Evolutionary conservation across 345 rosid species (phyloP).

Genomic region (Dimocarpus longan): DNA sequence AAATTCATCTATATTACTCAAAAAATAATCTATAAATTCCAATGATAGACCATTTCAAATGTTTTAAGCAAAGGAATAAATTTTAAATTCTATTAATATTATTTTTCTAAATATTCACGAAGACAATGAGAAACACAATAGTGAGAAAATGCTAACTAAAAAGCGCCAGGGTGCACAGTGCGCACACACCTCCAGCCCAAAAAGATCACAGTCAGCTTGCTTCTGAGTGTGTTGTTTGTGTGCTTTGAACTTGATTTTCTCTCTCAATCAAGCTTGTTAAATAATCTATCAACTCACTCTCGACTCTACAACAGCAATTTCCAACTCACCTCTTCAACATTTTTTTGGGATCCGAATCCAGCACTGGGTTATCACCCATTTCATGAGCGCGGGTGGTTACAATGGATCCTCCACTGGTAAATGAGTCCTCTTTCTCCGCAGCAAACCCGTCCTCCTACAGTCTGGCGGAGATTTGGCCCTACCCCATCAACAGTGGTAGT

Average conservation of each 20-base stretch:
- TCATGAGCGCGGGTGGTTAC: slow-evolving; percentile 17
- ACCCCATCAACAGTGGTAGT: slow-evolving; percentile 46
- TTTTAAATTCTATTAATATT: slow-evolving; percentile 10
- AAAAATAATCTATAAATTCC: no score
- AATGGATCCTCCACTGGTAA: slow-evolving; percentile 89
- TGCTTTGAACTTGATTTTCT: slow-evolving; percentile 9
- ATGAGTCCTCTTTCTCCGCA: slow-evolving; percentile 75
- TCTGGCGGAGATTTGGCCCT: slow-evolving; percentile 91
- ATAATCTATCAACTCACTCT: not conserved
- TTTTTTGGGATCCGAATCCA: slow-evolving; percentile 40
- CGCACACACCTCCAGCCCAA: not conserved
- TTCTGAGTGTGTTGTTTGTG: not conserved
- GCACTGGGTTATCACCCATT: slow-evolving; percentile 21
- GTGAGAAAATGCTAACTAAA: not conserved
- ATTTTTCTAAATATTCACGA: not conserved
- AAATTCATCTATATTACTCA: no score
- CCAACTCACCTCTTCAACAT: no score
- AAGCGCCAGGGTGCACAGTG: not conserved
- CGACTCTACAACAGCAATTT: not conserved
- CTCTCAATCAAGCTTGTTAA: slow-evolving; percentile 8
- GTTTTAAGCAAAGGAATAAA: not conserved
- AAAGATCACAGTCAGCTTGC: not conserved
- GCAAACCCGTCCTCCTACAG: slow-evolving; percentile 83
- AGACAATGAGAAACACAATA: not conserved
- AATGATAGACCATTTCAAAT: no score